Conservation (phyloP, 2,329 filamentous ascomycete genomes). For the Fonsecaea multimorphosa region DNA sequence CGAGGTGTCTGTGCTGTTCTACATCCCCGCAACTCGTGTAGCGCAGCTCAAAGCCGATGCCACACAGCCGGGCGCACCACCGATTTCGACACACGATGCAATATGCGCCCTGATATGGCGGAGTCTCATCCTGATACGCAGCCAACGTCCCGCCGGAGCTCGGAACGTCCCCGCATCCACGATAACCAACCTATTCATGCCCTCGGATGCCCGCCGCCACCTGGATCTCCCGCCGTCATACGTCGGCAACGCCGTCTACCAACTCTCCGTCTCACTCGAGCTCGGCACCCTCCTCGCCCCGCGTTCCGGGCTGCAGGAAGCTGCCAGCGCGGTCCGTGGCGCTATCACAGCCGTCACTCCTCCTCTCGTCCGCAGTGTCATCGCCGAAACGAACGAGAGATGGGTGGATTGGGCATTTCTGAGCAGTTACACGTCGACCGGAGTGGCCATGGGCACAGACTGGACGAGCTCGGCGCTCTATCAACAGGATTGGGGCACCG, state of each 20-base stretch:
- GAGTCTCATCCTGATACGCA: slow-evolving; percentile 13
- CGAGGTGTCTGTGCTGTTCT: slow-evolving; percentile 4
- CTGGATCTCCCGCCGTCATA: slow-evolving; percentile 17
- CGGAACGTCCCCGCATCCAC: neutral
- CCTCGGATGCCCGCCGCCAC: slow-evolving; percentile 19
- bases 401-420: slow-evolving; percentile 23
- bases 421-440: slow-evolving; percentile 11
- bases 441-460: slow-evolving; percentile 25
- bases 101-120: slow-evolving; percentile 21
- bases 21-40: slow-evolving; percentile 9
- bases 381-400: slow-evolving; percentile 13
- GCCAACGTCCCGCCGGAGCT: neutral
- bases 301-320: slow-evolving; percentile 4
- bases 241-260: slow-evolving; percentile 21
- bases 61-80: neutral
- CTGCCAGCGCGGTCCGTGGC: slow-evolving; percentile 13
- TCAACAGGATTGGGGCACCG: slow-evolving; percentile 16
- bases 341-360: slow-evolving; percentile 19
- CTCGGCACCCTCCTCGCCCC: slow-evolving; percentile 11
- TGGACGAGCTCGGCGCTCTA: slow-evolving; percentile 20
- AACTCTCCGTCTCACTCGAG: slow-evolving; percentile 11
- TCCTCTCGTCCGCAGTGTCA: slow-evolving; percentile 7
- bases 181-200: slow-evolving; percentile 12
- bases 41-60: slow-evolving; percentile 22
- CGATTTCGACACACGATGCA: slow-evolving; percentile 22